Base-by-base conservation (phyloP, 2,329 filamentous ascomycete species). In the Saccharata proteae region DNA sequence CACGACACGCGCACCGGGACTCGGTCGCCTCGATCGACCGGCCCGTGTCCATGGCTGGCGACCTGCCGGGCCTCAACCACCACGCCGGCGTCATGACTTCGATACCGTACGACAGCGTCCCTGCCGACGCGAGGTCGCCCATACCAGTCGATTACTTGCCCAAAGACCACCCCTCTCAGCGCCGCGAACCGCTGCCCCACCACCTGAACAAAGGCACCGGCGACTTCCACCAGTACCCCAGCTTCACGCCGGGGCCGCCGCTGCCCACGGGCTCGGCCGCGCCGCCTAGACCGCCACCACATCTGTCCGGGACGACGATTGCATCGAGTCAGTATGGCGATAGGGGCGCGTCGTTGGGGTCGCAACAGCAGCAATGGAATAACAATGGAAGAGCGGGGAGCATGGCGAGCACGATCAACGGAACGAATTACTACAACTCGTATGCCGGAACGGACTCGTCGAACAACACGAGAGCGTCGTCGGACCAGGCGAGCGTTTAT, bases 191-290 rank as follows among this genome's bases (percentile, higher is more conserved):
- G 36, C 67, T 81, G 37, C 82, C 85, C 17, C 81, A 90, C 55
- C 83, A 93, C 48, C 61, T 92, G 32, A 86, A 84, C 54, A 86
- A 84, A 58, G 67, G 65, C 42, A 73, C 73, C 29, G 62, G 64
- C 44, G 86, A 94, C 56, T 93, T 77, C 51, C 84, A 93, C 59
- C 88, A 93, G 49, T 93, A 94, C 54, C 84, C 85, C 24, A 70
- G 70, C 31, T 74, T 80, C 52, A 76, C 79, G 42, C 62, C 71
- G 17, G 57, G 67, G 29, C 51, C 61, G 22, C 49, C 62, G 34
- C 57, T 63, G 24, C 57, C 61, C 38, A 59, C 63, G 36, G 51
- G 63, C 29, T 63, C 62, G 36, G 22, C 69, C 25, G 69, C 71
- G 6, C 73, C 72, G 8, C 67, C 73, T 35, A 67, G 77, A 40